Evolutionary conservation across 805 yeast species (phyloP), one percentile per base, ranked within the genome.

Genomic region (Lachancea quebecensis): DNA sequence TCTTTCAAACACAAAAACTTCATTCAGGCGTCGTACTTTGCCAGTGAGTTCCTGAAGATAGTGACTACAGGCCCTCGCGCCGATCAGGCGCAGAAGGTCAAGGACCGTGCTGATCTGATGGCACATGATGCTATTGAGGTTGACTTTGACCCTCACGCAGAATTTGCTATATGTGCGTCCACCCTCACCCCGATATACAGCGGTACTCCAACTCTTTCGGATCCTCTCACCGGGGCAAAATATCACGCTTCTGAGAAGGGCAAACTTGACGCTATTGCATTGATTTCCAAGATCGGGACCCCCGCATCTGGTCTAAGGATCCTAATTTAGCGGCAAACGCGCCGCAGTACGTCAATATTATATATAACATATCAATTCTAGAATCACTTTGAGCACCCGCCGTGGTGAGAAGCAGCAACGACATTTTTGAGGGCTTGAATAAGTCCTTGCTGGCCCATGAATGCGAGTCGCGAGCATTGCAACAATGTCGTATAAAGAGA

Each of bases 121-220:
- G 85, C 95, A 1, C 78, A 81, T 43, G 98, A 95, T 68, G 89
- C 93, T 2, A 73, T 90, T 50, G 93, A 88, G 60, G 79, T 90
- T 55, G 95, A 91, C 62, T 93, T 89, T 62, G 96, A 93, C 62
- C 95, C 90, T 45, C 85, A 81, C 63, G 91, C 95, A 2, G 89
- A 85, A 46, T 90, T 90, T 64, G 93, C 85, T 41, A 81, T 93
- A 47, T 93, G 98, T 71, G 85, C 95, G 14, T 75, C 83, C 12
- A 80, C 95, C 15, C 78, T 75, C 58, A 85, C 96, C 7, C 99
- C 99, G 41, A 86, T 93, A 46, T 91, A 90, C 67, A 75, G 75
- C 53, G 93, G 89, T 14, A 68, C 82, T 28, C 82, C 85, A 33
- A 55, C 54, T 42, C 89, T 78, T 28, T 57, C 75, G 25, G 98